Evolutionary conservation across 2,329 filamentous ascomycete genomes (phyloP), one percentile per base, ranked within the genome.

Genomic region (Zymoseptoria crescenta): DNA sequence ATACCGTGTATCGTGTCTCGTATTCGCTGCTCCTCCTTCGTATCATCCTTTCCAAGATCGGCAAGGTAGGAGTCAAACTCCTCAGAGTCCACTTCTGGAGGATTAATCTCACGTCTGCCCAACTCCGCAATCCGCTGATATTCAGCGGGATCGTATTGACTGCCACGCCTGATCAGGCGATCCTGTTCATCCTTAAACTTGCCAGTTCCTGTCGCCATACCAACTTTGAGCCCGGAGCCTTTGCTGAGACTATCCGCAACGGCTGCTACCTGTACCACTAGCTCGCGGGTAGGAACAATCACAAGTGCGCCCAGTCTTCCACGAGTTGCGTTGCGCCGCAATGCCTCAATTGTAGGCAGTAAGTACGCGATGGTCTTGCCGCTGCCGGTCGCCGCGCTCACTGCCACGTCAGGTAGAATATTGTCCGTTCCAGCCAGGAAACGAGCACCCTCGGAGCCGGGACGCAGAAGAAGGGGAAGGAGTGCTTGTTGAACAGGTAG

Each of bases 281-380:
- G 62, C 56, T 72, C 70, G 73, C 93, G 81, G 0, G 93, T 99
- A 0, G 94, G 94, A 9, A 99, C 85, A 1, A 99, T 87, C 52
- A 99, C 84, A 0, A 99, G 74, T 0, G 87, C 92, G 48, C 89
- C 83, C 8, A 99, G 76, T 57, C 83, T 83, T 0, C 87, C 88
- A 21, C 77, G 76, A 13, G 82, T 81, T n/a, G 51, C 20, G 3
- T 35, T 48, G 30, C 82, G 79, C 64, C 87, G 86, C 54, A 99
- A 77, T 55, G 87, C 86, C 52, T 91, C 84, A 3, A 96, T 82
- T 59, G 99, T 85, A 0, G 94, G 94, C 2, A 99, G 77, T 0
- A 93, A 84, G 69, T 99, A 99, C 0, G 93, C 88, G 16, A 99
- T 74, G 0, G 94, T 99, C 72, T 99, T 99, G 58, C 94, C 94